Evolutionary conservation across 306 rosid species (phyloP).

Genomic region (Mucuna pruriens): DNA sequence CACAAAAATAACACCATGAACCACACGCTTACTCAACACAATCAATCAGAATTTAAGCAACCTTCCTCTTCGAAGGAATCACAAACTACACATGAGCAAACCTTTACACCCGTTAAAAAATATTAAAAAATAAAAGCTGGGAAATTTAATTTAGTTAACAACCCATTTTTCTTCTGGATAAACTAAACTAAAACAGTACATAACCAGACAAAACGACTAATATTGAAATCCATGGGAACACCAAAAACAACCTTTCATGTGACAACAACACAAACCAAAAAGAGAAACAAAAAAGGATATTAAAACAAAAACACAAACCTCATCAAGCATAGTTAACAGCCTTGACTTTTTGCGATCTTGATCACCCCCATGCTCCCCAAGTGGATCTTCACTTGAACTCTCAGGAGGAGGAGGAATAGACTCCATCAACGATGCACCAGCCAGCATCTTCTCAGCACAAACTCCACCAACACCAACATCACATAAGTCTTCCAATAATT

Average conservation of each 20-base stretch:
- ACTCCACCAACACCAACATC: constrained; percentile 66
- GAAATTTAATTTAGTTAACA: background rate
- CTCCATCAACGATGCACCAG: constrained; percentile 60
- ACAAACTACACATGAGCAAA: background rate
- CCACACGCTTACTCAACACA: constrained; percentile 25
- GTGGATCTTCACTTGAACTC: constrained; percentile 50
- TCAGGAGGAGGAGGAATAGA: constrained; percentile 52
- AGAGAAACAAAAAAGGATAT: background rate
- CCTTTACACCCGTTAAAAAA: background rate
- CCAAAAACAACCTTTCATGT: constrained; percentile 10
- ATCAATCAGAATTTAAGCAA: constrained; percentile 17
- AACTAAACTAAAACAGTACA: constrained; percentile 18
- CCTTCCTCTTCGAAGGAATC: constrained; percentile 32
- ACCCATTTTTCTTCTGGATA: constrained; percentile 8
- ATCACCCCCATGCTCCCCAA: constrained; percentile 46
- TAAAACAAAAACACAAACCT: constrained; percentile 50
- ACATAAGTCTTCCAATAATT: constrained; percentile 71
- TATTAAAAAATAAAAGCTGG: background rate
- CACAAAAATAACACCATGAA: constrained; percentile 25
- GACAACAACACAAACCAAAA: background rate
- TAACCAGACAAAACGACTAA: constrained; percentile 29
- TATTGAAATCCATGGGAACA: background rate
- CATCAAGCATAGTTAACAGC: constrained; percentile 79
- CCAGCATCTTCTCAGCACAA: constrained; percentile 43
- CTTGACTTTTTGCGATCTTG: constrained; percentile 58